These are phyloP conservation scores for Staphylotrichum longicolle DNA, from an alignment of 495 filamentous ascomycete genomes.

Conservation along the genomic window DNA sequence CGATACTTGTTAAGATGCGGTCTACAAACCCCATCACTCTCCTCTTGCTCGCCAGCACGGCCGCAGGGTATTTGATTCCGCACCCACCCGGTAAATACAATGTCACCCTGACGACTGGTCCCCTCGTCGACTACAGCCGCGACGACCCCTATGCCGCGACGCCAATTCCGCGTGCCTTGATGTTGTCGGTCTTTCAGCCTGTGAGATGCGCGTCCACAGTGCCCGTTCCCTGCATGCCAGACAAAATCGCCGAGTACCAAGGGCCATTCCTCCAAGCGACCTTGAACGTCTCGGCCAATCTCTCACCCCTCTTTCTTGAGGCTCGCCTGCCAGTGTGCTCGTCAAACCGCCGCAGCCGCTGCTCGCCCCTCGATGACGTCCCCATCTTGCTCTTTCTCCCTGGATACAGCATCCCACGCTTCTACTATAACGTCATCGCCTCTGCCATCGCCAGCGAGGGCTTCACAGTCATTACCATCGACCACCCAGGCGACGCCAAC, in stretches of 20 bases:
- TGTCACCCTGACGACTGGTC: conserved; percentile 14
- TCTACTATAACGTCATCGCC: conserved; percentile 17
- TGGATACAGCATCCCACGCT: conserved; percentile 15
- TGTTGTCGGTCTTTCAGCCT: conserved; percentile 17
- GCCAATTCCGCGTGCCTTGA: conserved; percentile 16
- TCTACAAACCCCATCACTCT: too few relatives aligned
- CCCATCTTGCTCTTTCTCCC: conserved; percentile 16
- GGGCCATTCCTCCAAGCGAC: too few relatives aligned
- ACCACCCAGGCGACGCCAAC: conserved; percentile 15
- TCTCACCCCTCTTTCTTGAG: too few relatives aligned
- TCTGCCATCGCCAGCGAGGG: conserved; percentile 17
- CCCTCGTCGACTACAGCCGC: conserved; percentile 19
- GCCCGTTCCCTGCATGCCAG: background rate
- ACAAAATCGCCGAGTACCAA: too few relatives aligned
- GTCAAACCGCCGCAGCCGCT: background rate
- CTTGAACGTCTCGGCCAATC: too few relatives aligned
- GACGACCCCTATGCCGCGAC: conserved; percentile 13
- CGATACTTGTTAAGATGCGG: too few relatives aligned
- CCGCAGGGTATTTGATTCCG: conserved; percentile 7
- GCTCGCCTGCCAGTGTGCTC: too few relatives aligned
- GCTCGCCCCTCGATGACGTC: conserved; percentile 3
- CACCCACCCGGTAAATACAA: conserved; percentile 14
- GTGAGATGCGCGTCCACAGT: conserved; percentile 9
- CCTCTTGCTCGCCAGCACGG: too few relatives aligned
- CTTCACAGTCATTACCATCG: conserved; percentile 19